Evolutionary conservation across 768 basidiomycete genomes (phyloP).

Genomic region (Lactifluus echinatus): DNA sequence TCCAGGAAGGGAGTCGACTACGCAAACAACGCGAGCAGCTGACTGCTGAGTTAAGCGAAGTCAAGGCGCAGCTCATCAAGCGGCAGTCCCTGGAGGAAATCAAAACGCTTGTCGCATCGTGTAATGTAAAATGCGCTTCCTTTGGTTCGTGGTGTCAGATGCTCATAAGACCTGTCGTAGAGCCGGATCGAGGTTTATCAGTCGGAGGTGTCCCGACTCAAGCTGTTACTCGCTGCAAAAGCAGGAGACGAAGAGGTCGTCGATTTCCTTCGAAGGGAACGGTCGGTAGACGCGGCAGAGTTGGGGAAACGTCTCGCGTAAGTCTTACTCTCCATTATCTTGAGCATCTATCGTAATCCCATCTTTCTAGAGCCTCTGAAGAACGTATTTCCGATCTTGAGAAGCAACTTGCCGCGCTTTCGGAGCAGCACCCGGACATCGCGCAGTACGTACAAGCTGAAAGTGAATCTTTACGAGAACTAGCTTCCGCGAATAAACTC

Average conservation of each 20-base stretch:
- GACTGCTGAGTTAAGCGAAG: conserved; percentile 17
- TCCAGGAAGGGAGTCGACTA: conserved; percentile 16
- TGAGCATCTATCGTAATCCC: background rate
- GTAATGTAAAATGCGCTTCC: conserved; percentile 1
- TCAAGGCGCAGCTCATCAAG: conserved; percentile 17
- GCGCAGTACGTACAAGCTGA: conserved; percentile 42
- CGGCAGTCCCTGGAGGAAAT: conserved; percentile 16
- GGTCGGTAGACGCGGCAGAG: conserved; percentile 39
- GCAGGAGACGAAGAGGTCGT: conserved; percentile 65
- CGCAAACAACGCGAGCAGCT: conserved; percentile 19
- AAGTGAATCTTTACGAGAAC: conserved; percentile 40
- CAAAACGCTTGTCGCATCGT: conserved; percentile 12
- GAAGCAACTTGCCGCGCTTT: conserved; percentile 37
- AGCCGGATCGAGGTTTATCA: conserved; percentile 64
- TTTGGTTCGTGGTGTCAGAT: background rate
- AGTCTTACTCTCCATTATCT: conserved; percentile 22
- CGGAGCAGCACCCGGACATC: conserved; percentile 45
- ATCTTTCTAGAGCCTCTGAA: conserved; percentile 41
- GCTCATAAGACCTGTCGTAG: conserved; percentile 30
- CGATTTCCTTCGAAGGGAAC: conserved; percentile 53
- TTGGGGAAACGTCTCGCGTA: conserved; percentile 51
- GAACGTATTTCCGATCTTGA: conserved; percentile 43
- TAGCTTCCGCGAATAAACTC: conserved; percentile 38
- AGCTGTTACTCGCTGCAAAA: conserved; percentile 67
- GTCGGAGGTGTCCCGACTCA: conserved; percentile 66